Conservation (phyloP, 2,329 filamentous ascomycete genomes). For the Oidium heveae region DNA sequence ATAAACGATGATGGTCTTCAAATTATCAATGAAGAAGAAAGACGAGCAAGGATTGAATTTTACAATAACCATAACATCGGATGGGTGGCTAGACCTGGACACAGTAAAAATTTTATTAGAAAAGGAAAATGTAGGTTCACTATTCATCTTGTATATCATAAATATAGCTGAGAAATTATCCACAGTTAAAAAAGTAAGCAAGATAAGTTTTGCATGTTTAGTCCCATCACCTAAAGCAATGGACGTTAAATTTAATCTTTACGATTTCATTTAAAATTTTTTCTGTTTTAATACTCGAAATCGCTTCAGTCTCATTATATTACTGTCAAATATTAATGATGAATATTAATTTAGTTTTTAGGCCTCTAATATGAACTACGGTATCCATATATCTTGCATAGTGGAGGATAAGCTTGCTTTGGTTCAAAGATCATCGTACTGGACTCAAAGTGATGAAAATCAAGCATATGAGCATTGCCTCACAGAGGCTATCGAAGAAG, state of each 20-base stretch:
- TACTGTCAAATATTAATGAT: not conserved
- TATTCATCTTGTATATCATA: not conserved
- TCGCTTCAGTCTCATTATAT: not conserved
- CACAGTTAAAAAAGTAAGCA: conserved; percentile 17
- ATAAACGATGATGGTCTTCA: conserved; percentile 54
- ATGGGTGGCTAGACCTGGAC: conserved; percentile 39
- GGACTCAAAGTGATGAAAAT: conserved; percentile 44
- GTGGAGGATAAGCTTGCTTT: conserved; percentile 42
- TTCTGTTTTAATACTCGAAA: not conserved
- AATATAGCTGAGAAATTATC: conserved; percentile 3
- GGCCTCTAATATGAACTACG: conserved; percentile 51
- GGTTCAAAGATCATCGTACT: conserved; percentile 30
- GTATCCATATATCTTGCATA: conserved; percentile 38
- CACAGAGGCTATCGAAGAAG: conserved; percentile 37
- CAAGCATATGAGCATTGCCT: conserved; percentile 39
- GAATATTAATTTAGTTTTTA: conserved; percentile 18
- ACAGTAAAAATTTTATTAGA: conserved; percentile 35
- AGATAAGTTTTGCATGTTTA: not conserved
- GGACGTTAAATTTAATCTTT: not conserved
- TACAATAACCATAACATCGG: conserved; percentile 45
- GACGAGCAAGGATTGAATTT: conserved; percentile 37
- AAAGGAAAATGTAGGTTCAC: conserved; percentile 26
- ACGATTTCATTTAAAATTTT: not conserved
- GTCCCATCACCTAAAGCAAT: not conserved
- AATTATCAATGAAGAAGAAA: conserved; percentile 34